Conservation (phyloP, 2,329 filamentous ascomycete genomes). For the Aspergillus sp. region DNA sequence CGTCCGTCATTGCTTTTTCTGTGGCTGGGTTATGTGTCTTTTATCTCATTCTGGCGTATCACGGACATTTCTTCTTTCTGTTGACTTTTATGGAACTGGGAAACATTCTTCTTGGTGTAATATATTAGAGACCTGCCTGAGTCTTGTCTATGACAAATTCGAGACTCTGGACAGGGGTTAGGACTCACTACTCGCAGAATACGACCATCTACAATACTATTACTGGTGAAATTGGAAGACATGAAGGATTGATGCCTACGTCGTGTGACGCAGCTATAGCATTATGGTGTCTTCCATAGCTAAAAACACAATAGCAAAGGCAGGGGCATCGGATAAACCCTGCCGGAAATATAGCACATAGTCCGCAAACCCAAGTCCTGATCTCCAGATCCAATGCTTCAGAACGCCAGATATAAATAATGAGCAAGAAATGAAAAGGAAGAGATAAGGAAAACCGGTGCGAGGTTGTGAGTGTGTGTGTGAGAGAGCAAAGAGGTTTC, state of each 20-base stretch:
- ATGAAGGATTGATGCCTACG: constrained; percentile 9
- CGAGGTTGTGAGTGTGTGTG: background rate
- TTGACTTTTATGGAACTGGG: constrained; percentile 4
- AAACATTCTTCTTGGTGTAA: background rate
- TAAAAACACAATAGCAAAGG: constrained; percentile 23
- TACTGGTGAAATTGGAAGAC: background rate
- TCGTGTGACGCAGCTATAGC: constrained; percentile 21
- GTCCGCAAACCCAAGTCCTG: constrained; percentile 33
- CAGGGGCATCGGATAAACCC: constrained; percentile 23
- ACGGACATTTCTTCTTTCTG: constrained; percentile 6
- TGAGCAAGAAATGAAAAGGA: constrained; percentile 19
- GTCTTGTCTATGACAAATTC: background rate
- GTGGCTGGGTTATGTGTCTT: constrained; percentile 6
- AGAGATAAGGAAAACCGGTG: constrained; percentile 21
- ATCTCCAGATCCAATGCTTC: constrained; percentile 40
- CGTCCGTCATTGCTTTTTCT: constrained; percentile 1
- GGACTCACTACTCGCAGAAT: background rate
- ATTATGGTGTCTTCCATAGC: constrained; percentile 27
- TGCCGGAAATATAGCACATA: constrained; percentile 24
- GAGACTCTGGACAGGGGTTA: background rate
- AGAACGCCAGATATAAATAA: constrained; percentile 37
- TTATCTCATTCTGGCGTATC: constrained; percentile 5
- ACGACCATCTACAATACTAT: background rate
- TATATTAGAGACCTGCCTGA: background rate
- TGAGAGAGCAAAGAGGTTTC: constrained; percentile 13